These are phyloP conservation scores for Claviceps arundinis DNA, from an alignment of 2,329 filamentous ascomycete genomes.

Conservation along the genomic window DNA sequence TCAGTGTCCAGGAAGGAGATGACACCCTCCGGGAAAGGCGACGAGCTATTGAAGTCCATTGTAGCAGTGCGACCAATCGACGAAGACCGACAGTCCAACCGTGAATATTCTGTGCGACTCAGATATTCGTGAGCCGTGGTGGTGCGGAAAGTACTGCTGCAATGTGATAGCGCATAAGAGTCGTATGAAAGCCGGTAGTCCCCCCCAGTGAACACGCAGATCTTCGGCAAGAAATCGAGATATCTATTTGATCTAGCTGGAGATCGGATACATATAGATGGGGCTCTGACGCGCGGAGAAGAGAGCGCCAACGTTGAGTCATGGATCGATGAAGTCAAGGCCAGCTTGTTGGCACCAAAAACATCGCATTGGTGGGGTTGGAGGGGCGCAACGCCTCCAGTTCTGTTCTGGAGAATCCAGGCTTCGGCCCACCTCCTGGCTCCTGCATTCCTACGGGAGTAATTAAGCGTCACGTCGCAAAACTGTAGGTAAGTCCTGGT, in stretches of 20 bases:
- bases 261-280: too few species aligned
- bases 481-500: too few species aligned
- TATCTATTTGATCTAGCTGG: too few species aligned
- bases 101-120: neutral
- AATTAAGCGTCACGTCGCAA: too few species aligned
- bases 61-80: neutral
- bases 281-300: neutral
- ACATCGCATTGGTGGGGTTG: slow-evolving; percentile 14
- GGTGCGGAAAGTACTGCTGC: neutral
- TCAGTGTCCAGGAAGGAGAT: slow-evolving; percentile 73
- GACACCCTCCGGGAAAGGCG: slow-evolving; percentile 59
- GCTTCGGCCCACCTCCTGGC: neutral
- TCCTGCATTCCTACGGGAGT: too few species aligned
- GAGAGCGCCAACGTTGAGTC: neutral
- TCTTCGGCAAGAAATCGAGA: neutral
- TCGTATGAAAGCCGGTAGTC: neutral
- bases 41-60: slow-evolving; percentile 56
- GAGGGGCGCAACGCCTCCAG: slow-evolving; percentile 3
- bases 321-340: neutral
- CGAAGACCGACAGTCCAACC: neutral
- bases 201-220: neutral
- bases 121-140: neutral
- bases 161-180: neutral
- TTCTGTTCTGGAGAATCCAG: too few species aligned
- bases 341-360: neutral